phyloP scores from a whole-genome alignment of 2,329 filamentous ascomycete genomes.

The Thermoascus crustaceus region DNA sequence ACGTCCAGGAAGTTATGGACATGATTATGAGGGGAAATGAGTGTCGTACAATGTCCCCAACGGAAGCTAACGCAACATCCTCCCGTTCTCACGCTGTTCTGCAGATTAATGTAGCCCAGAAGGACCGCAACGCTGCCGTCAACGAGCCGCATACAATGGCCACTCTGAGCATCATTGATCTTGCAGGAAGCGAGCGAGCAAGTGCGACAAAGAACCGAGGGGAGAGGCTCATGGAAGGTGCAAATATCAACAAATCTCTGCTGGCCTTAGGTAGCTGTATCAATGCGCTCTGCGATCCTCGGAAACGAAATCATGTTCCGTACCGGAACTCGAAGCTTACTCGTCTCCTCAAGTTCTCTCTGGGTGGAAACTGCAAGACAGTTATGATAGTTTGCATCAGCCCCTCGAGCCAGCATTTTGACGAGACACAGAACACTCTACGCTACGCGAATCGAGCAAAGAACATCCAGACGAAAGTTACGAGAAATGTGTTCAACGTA shows the following conservation, averaged over 20 bases:
- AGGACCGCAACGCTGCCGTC: conserved; percentile 83
- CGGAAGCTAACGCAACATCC: conserved; percentile 93
- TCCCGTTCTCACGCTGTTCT: conserved; percentile 95
- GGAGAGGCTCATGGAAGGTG: conserved; percentile 82
- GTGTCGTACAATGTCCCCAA: conserved; percentile 89
- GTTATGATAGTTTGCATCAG: conserved; percentile 99
- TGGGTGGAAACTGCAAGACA: conserved; percentile 96
- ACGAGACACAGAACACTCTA: conserved; percentile 96
- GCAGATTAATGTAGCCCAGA: conserved; percentile 92
- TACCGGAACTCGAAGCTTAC: conserved; percentile 98
- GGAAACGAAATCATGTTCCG: conserved; percentile 87
- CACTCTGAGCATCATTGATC: conserved; percentile 93
- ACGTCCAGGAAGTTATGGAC: conserved; percentile 96
- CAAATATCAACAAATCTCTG: conserved; percentile 98
- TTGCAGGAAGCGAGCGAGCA: conserved; percentile 90
- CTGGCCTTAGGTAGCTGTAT: conserved; percentile 94
- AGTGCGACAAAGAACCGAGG: conserved; percentile 96
- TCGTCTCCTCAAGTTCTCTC: conserved; percentile 87
- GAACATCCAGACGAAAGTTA: conserved; percentile 99
- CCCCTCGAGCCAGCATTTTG: conserved; percentile 91
- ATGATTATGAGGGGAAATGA: conserved; percentile 96
- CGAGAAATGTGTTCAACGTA: conserved; percentile 98
- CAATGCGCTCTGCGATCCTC: conserved; percentile 89
- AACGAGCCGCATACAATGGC: conserved; percentile 98
- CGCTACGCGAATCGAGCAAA: conserved; percentile 96